Conservation (phyloP, 1,284 basidiomycete species). For the Austroboletus novae-zelandiae region DNA sequence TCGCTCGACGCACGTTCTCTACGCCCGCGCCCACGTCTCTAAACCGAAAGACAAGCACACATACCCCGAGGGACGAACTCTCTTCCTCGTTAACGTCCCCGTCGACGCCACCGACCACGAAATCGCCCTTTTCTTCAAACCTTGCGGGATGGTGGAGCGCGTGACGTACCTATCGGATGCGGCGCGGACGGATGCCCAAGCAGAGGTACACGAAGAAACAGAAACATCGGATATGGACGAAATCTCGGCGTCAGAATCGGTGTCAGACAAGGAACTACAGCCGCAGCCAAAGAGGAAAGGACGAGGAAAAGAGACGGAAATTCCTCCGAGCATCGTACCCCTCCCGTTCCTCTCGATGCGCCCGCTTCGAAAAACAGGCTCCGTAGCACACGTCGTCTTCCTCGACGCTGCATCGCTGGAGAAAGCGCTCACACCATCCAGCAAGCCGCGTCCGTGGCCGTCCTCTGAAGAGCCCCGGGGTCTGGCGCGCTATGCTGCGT, state of each 20-base stretch:
- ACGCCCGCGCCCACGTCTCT: constrained; percentile 55
- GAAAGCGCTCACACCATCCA: constrained; percentile 52
- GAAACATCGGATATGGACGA: not conserved
- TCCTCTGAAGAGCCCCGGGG: constrained; percentile 59
- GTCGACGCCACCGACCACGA: constrained; percentile 82
- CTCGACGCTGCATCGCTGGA: constrained; percentile 71
- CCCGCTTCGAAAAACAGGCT: constrained; percentile 60
- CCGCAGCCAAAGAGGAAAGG: constrained; percentile 50
- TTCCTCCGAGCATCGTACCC: constrained; percentile 51
- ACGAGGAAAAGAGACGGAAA: constrained; percentile 33
- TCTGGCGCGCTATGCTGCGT: constrained; percentile 63
- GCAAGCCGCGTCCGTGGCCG: constrained; percentile 60
- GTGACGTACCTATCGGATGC: constrained; percentile 50
- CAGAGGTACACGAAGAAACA: constrained; percentile 8
- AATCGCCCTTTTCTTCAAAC: constrained; percentile 68
- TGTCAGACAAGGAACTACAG: constrained; percentile 31
- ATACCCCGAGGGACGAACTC: constrained; percentile 68
- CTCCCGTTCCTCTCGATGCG: constrained; percentile 56
- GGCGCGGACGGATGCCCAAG: constrained; percentile 28
- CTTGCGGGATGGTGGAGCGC: constrained; percentile 73
- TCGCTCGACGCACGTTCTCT: constrained; percentile 58
- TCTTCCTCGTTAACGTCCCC: constrained; percentile 86
- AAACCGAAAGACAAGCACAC: constrained; percentile 35
- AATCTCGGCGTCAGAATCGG: not conserved
- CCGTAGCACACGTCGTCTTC: constrained; percentile 74